Evolutionary conservation across 2,329 filamentous ascomycete genomes (phyloP).

Genomic region (Paraconiothyrium sp.): DNA sequence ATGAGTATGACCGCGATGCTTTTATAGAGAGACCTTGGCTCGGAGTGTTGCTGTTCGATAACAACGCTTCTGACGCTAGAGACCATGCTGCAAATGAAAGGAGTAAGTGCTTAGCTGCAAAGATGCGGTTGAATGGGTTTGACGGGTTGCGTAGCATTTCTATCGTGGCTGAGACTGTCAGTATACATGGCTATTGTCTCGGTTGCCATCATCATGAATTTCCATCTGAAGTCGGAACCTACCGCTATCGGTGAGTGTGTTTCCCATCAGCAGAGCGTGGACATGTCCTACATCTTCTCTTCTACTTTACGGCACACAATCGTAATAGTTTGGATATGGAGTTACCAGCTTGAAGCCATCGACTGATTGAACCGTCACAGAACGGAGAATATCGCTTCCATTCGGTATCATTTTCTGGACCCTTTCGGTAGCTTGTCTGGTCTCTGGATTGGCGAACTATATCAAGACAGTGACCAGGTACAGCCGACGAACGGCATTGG

Average conservation of each 20-base stretch:
- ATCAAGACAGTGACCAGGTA: slow-evolving; percentile 85
- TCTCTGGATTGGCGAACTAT: slow-evolving; percentile 85
- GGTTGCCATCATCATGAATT: slow-evolving; percentile 90
- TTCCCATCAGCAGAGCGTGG: neutral
- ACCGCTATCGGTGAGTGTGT: slow-evolving; percentile 50
- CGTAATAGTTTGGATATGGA: neutral
- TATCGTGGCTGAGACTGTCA: slow-evolving; percentile 88
- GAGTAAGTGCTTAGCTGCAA: slow-evolving; percentile 53
- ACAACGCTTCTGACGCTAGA: slow-evolving; percentile 76
- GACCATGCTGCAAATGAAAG: slow-evolving; percentile 84
- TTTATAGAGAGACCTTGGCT: slow-evolving; percentile 72
- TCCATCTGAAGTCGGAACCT: slow-evolving; percentile 83
- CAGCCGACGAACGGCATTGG: slow-evolving; percentile 78
- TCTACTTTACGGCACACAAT: neutral
- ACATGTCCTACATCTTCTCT: neutral
- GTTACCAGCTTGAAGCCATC: neutral
- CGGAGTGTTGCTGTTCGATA: slow-evolving; percentile 76
- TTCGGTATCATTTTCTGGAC: slow-evolving; percentile 90
- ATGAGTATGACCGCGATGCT: slow-evolving; percentile 53
- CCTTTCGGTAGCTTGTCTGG: slow-evolving; percentile 78
- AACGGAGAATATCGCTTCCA: slow-evolving; percentile 80
- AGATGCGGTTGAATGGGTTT: slow-evolving; percentile 9
- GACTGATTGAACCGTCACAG: slow-evolving; percentile 54
- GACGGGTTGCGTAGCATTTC: slow-evolving; percentile 66
- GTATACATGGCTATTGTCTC: slow-evolving; percentile 92